phyloP scores from a whole-genome alignment of 495 filamentous ascomycete species.

The Rhizodiscina lignyota region DNA sequence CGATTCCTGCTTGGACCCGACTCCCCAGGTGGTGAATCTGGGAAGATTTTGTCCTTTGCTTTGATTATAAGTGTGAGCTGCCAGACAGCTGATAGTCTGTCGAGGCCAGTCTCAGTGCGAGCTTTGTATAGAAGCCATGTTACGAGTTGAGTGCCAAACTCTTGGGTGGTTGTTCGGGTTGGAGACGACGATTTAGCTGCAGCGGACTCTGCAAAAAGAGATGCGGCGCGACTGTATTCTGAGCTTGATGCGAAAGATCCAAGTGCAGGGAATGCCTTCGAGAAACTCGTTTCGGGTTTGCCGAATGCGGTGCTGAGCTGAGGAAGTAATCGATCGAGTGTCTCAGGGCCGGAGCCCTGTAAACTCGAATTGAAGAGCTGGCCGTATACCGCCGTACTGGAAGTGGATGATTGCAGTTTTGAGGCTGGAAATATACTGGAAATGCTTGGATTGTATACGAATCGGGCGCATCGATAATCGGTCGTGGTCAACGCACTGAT shows the following conservation, averaged over 20 bases:
- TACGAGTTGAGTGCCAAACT: constrained; percentile 57
- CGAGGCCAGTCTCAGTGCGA: constrained; percentile 42
- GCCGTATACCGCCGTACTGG: no score
- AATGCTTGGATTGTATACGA: constrained; percentile 65
- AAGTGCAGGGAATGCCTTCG: constrained; percentile 38
- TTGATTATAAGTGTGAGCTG: constrained; percentile 28
- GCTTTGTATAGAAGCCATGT: constrained; percentile 66
- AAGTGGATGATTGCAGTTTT: constrained; percentile 2
- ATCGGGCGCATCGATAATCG: constrained; percentile 54
- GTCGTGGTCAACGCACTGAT: constrained; percentile 60
- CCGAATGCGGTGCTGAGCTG: constrained; percentile 14
- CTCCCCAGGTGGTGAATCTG: constrained; percentile 43
- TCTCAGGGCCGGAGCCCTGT: no score
- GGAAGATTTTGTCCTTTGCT: constrained; percentile 41
- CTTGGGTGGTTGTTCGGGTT: constrained; percentile 39
- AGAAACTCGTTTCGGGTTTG: constrained; percentile 13
- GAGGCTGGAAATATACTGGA: constrained; percentile 23
- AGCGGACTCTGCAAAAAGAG: neutral
- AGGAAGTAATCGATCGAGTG: constrained; percentile 18
- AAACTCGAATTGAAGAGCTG: no score
- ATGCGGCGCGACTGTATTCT: neutral
- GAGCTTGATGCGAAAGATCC: constrained; percentile 16
- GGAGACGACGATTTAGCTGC: constrained; percentile 6
- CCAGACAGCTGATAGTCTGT: constrained; percentile 62
- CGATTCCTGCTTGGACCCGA: constrained; percentile 22